phyloP scores from a whole-genome alignment of 768 basidiomycete species.

The Amanita molliuscula region DNA sequence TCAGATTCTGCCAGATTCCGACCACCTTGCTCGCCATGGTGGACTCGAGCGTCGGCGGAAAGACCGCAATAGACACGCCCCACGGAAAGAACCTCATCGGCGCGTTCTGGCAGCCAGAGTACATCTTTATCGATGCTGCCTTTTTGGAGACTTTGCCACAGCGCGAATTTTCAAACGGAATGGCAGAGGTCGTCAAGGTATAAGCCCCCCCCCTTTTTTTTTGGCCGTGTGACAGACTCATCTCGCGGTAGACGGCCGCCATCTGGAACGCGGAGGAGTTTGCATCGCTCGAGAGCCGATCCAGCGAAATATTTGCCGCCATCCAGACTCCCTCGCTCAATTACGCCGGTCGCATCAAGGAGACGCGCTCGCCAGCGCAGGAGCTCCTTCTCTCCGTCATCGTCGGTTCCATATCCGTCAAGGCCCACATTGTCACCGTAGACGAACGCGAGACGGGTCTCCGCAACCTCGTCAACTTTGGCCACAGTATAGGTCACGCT shows the following conservation, averaged over 20 bases:
- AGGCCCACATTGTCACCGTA: conserved; percentile 93
- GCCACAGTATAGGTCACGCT: conserved; percentile 96
- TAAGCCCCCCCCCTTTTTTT: conserved; percentile 15
- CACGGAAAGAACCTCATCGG: conserved; percentile 98
- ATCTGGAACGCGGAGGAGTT: conserved; percentile 96
- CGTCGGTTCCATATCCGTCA: conserved; percentile 87
- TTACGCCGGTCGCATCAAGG: conserved; percentile 44
- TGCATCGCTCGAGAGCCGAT: conserved; percentile 74
- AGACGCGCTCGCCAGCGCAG: conserved; percentile 66
- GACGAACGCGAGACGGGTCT: conserved; percentile 96
- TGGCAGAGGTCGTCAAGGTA: conserved; percentile 98
- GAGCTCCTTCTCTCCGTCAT: conserved; percentile 85
- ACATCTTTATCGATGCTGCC: conserved; percentile 94
- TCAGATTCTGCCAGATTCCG: conserved; percentile 92
- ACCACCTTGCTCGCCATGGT: conserved; percentile 98
- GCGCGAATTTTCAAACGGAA: conserved; percentile 95
- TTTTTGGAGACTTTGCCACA: conserved; percentile 89
- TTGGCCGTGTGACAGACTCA: neutral
- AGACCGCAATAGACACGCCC: conserved; percentile 98
- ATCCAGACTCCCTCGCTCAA: conserved; percentile 62
- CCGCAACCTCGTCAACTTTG: conserved; percentile 98
- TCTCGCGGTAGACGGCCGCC: conserved; percentile 72
- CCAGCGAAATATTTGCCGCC: conserved; percentile 78
- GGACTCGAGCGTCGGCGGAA: conserved; percentile 94
- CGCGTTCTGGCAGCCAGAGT: conserved; percentile 96